A percentile compares a stretch with the other conserved stretches of the same genome.
Conservation (phyloP, 495 filamentous ascomycete genomes). For the Friedmanniomyces endolithicus region DNA sequence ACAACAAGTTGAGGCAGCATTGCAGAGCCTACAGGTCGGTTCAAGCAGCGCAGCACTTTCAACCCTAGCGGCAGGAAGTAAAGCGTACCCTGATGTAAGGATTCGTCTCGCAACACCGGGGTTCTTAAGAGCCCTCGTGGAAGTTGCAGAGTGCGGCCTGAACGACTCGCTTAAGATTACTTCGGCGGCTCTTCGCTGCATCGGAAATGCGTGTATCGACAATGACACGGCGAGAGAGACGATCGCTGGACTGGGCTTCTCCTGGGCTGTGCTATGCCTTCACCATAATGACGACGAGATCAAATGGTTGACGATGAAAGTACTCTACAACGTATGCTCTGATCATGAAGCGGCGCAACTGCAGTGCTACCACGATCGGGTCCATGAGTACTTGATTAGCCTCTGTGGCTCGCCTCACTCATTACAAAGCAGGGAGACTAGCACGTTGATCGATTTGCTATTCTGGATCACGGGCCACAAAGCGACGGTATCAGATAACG, state of each 20-base stretch:
- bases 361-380: conserved; percentile 2
- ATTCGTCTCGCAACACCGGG: not conserved
- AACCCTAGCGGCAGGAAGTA: not conserved
- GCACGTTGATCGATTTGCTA: conserved; percentile 7
- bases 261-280: conserved; percentile 7
- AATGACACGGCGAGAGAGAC: conserved; percentile 4
- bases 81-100: not conserved
- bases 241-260: conserved; percentile 1
- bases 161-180: conserved; percentile 1
- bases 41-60: not conserved
- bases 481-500: not conserved
- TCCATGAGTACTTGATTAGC: not conserved
- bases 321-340: conserved; percentile 18
- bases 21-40: not conserved
- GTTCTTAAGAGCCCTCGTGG: not conserved
- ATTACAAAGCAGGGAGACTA: not conserved
- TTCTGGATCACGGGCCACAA: conserved; percentile 8
- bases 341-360: conserved; percentile 9
- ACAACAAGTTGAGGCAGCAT: not conserved
- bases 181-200: conserved; percentile 8
- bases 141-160: not conserved
- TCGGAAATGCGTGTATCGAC: conserved; percentile 20
- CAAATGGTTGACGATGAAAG: conserved; percentile 6
- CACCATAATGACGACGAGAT: not conserved
- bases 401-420: not conserved